Percentiles rank a stretch among this genome's conserved stretches.
phyloP scores from a whole-genome alignment of 2,329 filamentous ascomycete genomes.

The Neopestalotiopsis clavispora region DNA sequence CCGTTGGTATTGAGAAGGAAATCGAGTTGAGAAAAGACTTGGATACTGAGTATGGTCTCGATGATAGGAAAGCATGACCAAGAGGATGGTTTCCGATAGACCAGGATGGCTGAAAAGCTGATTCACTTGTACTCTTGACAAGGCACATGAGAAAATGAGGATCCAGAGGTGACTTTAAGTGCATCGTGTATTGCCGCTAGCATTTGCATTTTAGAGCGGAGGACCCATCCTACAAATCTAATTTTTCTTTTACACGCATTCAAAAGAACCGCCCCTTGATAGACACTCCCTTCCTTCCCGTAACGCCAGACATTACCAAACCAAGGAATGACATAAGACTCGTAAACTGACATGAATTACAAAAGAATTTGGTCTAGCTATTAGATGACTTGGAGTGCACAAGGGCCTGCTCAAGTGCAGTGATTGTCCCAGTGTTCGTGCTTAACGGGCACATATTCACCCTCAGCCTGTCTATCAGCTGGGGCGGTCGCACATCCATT shows the following conservation, averaged over 20 bases:
- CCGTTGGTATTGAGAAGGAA: background rate
- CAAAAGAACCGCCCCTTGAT: background rate
- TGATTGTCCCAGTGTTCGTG: slow-evolving; percentile 39
- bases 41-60: slow-evolving; percentile 9
- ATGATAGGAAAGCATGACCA: background rate
- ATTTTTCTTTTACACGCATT: background rate
- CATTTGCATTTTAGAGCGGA: background rate
- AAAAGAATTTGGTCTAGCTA: background rate
- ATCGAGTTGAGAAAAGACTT: background rate
- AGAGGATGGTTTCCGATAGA: no score
- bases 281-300: background rate
- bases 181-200: background rate
- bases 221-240: background rate
- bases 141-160: background rate
- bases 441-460: slow-evolving; percentile 38
- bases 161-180: background rate
- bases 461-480: slow-evolving; percentile 30
- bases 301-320: background rate
- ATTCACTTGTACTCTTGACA: background rate
- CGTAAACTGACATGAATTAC: background rate
- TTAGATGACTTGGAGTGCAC: background rate
- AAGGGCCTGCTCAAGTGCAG: slow-evolving; percentile 8
- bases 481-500: slow-evolving; percentile 29
- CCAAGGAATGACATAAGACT: background rate
- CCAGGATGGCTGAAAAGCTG: no score